Evolutionary conservation across 2,329 filamentous ascomycete species (phyloP), one percentile per base, ranked within the genome.

Genomic region (Diaporthe ilicicola): DNA sequence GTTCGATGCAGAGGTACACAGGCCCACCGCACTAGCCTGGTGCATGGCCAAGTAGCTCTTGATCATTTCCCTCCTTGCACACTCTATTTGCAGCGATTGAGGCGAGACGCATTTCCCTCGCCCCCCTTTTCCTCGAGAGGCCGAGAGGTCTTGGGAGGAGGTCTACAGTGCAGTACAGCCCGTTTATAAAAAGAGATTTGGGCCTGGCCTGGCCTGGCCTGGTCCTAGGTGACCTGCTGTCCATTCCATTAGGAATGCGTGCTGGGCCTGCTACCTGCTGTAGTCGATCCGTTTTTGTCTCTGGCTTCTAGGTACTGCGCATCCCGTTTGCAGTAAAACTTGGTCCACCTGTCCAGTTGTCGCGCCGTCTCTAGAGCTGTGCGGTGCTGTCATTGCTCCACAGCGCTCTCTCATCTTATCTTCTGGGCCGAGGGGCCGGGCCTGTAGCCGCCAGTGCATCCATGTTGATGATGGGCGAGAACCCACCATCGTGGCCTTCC

Each of bases 321-420:
- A 27, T 61, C 42, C 55, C 39, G 32, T 34, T 9, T 34, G 9
- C 32, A 34, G 55, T 34, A 69, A 64, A 53, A 50, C 32, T 34
- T 65, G 48, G 67, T 24, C 54, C 37, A 46, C 59, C 34, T 48
- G 67, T 39, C 55, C 56, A 51, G 55, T 34, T 42, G 44, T 39
- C 46, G 17, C 56, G 10, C 56, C 67, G 24, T 32, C 15, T 19
- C 34, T 65, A 66, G 15, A 50, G 32, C 62, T 72, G 70, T 69
- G 65, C 56, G 59, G 67, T 72, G 70, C 66, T 72, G 70, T 72
- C 70, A 72, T 72, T n/a, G 42, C 67, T 59, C 67, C 70, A 70
- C 67, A 54, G 61, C 46, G 7, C 55, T 55, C 24, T 62, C 55
- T 55, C 54, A 62, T 71, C 69, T 71, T 64, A 65, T 50, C 67